Conservation (phyloP, 441 rosid species). For the Breynia disticha region DNA sequence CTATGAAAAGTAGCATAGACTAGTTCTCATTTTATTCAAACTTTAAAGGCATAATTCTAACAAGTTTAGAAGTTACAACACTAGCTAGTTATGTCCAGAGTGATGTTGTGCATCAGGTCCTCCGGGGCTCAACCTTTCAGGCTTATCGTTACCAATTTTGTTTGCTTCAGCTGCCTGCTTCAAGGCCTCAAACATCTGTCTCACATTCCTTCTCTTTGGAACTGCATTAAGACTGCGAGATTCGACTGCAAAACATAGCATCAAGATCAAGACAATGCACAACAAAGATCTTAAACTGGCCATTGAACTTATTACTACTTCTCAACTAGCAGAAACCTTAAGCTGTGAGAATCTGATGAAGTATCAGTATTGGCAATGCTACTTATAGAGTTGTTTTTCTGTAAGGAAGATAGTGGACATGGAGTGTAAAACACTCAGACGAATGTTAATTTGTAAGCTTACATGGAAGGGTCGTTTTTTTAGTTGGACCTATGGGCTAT, state of each 20-base stretch:
- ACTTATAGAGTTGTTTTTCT: not conserved
- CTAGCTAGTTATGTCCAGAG: constrained; percentile 1
- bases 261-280: constrained; percentile 18
- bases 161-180: constrained; percentile 15
- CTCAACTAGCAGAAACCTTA: too few relatives aligned
- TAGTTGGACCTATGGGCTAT: not conserved
- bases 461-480: constrained; percentile 9
- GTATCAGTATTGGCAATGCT: not conserved
- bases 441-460: constrained; percentile 12
- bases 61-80: too few relatives aligned
- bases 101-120: constrained; percentile 58
- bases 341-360: too few relatives aligned
- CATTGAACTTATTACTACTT: constrained; percentile 11
- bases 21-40: too few relatives aligned
- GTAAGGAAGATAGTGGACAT: constrained; percentile 6
- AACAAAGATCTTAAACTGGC: constrained; percentile 12
- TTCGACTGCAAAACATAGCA: constrained; percentile 20
- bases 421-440: not conserved
- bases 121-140: constrained; percentile 38
- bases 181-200: constrained; percentile 18
- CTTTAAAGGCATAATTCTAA: too few relatives aligned
- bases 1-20: too few relatives aligned
- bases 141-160: constrained; percentile 4
- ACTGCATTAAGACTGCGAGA: constrained; percentile 3
- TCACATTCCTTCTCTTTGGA: constrained; percentile 16